phyloP scores from a whole-genome alignment of 306 rosid species.

The Lathyrus sativus region DNA sequence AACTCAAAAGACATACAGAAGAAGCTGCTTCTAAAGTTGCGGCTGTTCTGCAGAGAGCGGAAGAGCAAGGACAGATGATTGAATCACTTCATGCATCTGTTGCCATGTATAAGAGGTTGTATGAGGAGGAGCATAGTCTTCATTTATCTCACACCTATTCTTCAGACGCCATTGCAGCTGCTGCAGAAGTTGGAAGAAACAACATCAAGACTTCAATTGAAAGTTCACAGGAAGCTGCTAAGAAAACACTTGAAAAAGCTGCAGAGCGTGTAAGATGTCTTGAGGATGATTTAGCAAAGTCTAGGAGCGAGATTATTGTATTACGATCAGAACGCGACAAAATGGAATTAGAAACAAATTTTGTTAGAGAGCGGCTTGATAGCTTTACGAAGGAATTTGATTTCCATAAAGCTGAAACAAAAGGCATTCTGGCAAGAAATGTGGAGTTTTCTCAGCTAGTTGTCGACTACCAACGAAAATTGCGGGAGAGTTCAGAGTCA shows the following conservation, averaged over 20 bases:
- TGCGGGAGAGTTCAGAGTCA: too few species aligned
- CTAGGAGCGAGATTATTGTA: conserved; percentile 67
- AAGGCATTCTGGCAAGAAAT: conserved; percentile 72
- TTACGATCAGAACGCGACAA: conserved; percentile 80
- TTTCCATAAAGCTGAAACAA: conserved; percentile 74
- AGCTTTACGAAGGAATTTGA: conserved; percentile 75
- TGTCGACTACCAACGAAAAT: conserved; percentile 77
- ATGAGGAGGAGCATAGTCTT: conserved; percentile 88
- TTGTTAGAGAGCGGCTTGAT: conserved; percentile 74
- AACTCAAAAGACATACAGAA: conserved; percentile 70
- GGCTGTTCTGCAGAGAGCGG: conserved; percentile 86
- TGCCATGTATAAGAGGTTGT: conserved; percentile 88
- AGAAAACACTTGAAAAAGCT: conserved; percentile 63
- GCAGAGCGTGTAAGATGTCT: conserved; percentile 74
- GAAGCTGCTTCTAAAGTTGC: conserved; percentile 82
- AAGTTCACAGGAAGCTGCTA: conserved; percentile 70
- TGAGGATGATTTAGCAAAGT: conserved; percentile 75
- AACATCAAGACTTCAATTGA: conserved; percentile 51
- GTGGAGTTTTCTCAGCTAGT: conserved; percentile 84
- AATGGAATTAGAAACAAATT: conserved; percentile 64
- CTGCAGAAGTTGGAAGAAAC: conserved; percentile 56
- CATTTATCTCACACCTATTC: too few species aligned
- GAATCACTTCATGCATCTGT: conserved; percentile 96
- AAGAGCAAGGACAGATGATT: conserved; percentile 89
- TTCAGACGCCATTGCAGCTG: conserved; percentile 52